Percentiles rank a stretch among this genome's conserved stretches.
Evolutionary conservation across 306 rosid genomes (phyloP).

Genomic region (Lablab purpureus): DNA sequence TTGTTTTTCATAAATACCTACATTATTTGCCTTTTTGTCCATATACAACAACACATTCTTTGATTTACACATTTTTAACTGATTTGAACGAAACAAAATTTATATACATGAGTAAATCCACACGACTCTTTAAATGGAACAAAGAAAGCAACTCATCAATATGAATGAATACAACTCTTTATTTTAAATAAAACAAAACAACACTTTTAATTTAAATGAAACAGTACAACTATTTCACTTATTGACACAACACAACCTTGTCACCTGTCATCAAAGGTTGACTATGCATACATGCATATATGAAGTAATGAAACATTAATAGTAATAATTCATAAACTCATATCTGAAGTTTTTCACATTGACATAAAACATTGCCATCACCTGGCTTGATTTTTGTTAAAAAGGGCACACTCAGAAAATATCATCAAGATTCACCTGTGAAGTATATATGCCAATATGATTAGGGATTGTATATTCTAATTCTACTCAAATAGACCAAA

Average conservation of each 20-base stretch:
- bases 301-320: background rate
- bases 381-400: background rate
- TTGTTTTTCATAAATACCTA: background rate
- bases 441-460: background rate
- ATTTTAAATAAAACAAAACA: background rate
- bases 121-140: background rate
- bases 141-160: background rate
- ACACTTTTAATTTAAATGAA: background rate
- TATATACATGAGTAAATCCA: background rate
- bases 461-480: constrained; percentile 13
- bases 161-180: background rate
- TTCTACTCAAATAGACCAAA: constrained; percentile 33
- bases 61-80: background rate
- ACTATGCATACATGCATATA: background rate
- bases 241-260: background rate
- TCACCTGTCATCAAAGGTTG: background rate
- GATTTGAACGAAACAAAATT: background rate
- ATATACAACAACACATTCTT: background rate
- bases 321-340: too few species aligned
- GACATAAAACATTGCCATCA: constrained; percentile 1
- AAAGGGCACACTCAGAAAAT: background rate
- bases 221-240: background rate
- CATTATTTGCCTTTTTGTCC: background rate
- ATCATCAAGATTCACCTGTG: constrained; percentile 33
- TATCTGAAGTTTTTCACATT: background rate